Evolutionary conservation across 2,329 filamentous ascomycete species (phyloP).

Genomic region (Dactylellina cionopaga): DNA sequence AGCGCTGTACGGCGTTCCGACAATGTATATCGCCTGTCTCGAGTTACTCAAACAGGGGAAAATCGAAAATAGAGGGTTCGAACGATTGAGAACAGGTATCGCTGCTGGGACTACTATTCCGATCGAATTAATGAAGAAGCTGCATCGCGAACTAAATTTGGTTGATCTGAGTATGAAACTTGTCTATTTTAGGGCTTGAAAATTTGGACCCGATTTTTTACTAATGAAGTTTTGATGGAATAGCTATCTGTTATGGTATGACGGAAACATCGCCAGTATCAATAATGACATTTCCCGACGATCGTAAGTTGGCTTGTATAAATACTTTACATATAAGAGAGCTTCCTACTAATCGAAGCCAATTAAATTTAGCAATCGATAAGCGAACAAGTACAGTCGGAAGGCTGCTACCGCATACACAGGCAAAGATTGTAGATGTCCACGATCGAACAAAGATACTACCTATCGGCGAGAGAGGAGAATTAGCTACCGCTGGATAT

Average conservation of each 20-base stretch:
- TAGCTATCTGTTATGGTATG: conserved; percentile 94
- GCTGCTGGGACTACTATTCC: conserved; percentile 89
- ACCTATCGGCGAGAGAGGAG: conserved; percentile 74
- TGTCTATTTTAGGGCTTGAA: background rate
- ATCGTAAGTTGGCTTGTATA: conserved; percentile 78
- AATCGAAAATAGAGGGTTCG: conserved; percentile 67
- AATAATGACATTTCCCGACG: conserved; percentile 81
- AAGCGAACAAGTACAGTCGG: conserved; percentile 82
- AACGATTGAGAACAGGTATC: conserved; percentile 84
- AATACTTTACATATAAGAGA: no score
- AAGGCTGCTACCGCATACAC: conserved; percentile 83
- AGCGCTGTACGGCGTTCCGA: conserved; percentile 71
- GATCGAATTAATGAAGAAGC: conserved; percentile 77
- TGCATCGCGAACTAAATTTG: conserved; percentile 79
- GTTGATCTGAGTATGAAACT: conserved; percentile 68
- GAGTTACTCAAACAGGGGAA: conserved; percentile 73
- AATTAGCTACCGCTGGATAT: conserved; percentile 85
- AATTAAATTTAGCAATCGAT: conserved; percentile 55
- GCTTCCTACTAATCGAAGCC: background rate
- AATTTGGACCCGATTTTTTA: background rate
- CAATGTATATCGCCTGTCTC: conserved; percentile 92
- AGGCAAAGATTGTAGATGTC: conserved; percentile 79
- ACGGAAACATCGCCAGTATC: conserved; percentile 82
- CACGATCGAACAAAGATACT: conserved; percentile 70
- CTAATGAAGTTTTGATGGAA: background rate